Percentiles rank a stretch among this genome's conserved stretches.
phyloP scores from a whole-genome alignment of 2,329 filamentous ascomycete species.

The Nectriaceae sp. region DNA sequence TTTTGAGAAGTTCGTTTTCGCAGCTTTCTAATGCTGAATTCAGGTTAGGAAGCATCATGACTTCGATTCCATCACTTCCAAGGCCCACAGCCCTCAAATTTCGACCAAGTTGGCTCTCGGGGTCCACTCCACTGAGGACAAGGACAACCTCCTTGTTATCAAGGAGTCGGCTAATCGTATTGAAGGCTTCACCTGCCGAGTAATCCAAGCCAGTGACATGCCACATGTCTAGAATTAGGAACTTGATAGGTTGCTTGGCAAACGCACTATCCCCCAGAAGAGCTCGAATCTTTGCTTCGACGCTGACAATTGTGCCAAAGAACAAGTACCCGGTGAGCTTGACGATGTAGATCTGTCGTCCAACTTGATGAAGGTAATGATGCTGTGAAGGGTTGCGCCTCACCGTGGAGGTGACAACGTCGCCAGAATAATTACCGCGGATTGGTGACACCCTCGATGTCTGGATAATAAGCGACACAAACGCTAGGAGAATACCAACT shows the following conservation, averaged over 20 bases:
- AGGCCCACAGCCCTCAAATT: conserved; percentile 84
- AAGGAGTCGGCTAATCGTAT: conserved; percentile 84
- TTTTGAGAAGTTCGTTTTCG: conserved; percentile 89
- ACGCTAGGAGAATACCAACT: conserved; percentile 87
- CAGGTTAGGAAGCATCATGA: conserved; percentile 82
- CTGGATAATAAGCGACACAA: conserved; percentile 87
- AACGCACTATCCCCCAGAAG: conserved; percentile 85
- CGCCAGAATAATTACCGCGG: conserved; percentile 84
- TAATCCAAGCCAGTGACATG: conserved; percentile 94
- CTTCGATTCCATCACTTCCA: conserved; percentile 69
- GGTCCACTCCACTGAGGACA: conserved; percentile 79
- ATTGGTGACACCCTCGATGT: conserved; percentile 89
- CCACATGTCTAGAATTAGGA: conserved; percentile 83
- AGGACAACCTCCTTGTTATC: conserved; percentile 76
- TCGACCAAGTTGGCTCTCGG: conserved; percentile 73
- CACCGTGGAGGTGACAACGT: conserved; percentile 88
- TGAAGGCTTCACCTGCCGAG: conserved; percentile 93
- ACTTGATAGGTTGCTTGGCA: conserved; percentile 76
- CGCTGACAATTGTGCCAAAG: conserved; percentile 95
- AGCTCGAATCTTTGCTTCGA: conserved; percentile 83
- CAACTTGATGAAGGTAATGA: conserved; percentile 81
- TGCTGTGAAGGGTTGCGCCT: conserved; percentile 87
- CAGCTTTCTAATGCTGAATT: conserved; percentile 93
- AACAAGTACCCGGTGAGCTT: conserved; percentile 96
- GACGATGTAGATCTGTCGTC: conserved; percentile 84